These are phyloP conservation scores for Lentinula sp. DNA, from an alignment of 768 basidiomycete species.

Conservation along the genomic window DNA sequence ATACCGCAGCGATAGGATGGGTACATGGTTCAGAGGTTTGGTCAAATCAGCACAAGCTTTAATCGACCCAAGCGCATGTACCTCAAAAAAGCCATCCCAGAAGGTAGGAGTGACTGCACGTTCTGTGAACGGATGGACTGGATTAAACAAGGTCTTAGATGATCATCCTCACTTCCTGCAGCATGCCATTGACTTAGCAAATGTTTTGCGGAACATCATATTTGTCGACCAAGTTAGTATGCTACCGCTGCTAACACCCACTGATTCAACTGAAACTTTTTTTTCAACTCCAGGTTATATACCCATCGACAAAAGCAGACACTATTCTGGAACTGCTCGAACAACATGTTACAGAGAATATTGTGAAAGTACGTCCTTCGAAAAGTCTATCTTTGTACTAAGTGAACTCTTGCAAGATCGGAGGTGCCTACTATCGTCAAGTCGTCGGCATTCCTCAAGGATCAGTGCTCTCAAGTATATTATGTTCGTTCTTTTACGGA, in stretches of 20 bases:
- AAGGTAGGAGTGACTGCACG: conserved; percentile 34
- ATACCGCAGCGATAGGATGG: conserved; percentile 41
- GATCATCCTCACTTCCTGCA: conserved; percentile 72
- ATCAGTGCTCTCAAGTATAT: conserved; percentile 87
- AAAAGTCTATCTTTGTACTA: not conserved
- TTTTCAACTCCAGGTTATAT: conserved; percentile 36
- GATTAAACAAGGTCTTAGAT: conserved; percentile 33
- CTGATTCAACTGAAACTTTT: not conserved
- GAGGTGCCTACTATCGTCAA: conserved; percentile 76
- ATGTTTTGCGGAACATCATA: conserved; percentile 63
- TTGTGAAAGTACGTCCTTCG: conserved; percentile 64
- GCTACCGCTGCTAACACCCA: not conserved
- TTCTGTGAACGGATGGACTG: not conserved
- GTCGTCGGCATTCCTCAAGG: conserved; percentile 96
- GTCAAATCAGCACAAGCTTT: conserved; percentile 50
- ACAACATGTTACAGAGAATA: conserved; percentile 88
- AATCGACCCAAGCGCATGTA: conserved; percentile 54
- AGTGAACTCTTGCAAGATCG: conserved; percentile 50
- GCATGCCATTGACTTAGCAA: conserved; percentile 63
- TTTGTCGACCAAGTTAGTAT: conserved; percentile 74
- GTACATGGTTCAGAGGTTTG: conserved; percentile 69
- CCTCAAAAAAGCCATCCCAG: conserved; percentile 57
- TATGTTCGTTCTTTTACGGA: conserved; percentile 94
- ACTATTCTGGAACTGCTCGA: conserved; percentile 70
- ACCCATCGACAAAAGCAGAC: conserved; percentile 43